phyloP scores from a whole-genome alignment of 192 early-diverging fungal species.

The Linnemannia hyalina region DNA sequence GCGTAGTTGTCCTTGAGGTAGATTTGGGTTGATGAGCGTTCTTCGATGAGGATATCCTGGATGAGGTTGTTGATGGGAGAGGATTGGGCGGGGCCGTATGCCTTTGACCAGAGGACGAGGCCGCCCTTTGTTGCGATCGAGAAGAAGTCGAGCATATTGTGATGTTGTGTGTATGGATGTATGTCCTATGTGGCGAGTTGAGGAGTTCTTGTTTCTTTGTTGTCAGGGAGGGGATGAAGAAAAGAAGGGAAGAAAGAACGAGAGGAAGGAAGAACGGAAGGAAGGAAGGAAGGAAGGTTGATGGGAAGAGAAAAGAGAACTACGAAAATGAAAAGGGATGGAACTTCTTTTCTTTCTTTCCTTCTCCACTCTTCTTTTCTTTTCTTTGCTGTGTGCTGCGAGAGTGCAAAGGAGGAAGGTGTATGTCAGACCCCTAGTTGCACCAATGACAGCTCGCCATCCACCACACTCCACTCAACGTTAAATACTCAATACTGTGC shows the following conservation, averaged over 20 bases:
- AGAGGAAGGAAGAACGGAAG: background rate
- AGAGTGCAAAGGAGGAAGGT: too few species aligned
- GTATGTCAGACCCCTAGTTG: background rate
- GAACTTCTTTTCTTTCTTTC: background rate
- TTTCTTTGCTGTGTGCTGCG: too few species aligned
- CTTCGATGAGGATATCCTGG: slow-evolving; percentile 84
- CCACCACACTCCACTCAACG: background rate
- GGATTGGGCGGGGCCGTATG: slow-evolving; percentile 68
- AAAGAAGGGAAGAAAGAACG: too few species aligned
- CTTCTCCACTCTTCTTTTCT: too few species aligned
- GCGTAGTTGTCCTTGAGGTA: slow-evolving; percentile 79
- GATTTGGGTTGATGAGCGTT: slow-evolving; percentile 67
- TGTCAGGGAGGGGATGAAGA: background rate
- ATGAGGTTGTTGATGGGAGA: slow-evolving; percentile 83
- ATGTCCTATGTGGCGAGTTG: background rate
- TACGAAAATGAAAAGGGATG: background rate
- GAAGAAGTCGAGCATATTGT: slow-evolving; percentile 87
- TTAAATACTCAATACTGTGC: too few species aligned
- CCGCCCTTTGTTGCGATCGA: slow-evolving; percentile 89
- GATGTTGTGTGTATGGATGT: background rate
- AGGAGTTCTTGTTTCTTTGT: background rate
- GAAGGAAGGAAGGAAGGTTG: background rate
- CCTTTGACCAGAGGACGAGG: slow-evolving; percentile 87
- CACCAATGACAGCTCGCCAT: background rate
- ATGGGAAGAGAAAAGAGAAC: background rate